phyloP scores from a whole-genome alignment of 2,329 filamentous ascomycete genomes.

The Hypomyces rosellus region DNA sequence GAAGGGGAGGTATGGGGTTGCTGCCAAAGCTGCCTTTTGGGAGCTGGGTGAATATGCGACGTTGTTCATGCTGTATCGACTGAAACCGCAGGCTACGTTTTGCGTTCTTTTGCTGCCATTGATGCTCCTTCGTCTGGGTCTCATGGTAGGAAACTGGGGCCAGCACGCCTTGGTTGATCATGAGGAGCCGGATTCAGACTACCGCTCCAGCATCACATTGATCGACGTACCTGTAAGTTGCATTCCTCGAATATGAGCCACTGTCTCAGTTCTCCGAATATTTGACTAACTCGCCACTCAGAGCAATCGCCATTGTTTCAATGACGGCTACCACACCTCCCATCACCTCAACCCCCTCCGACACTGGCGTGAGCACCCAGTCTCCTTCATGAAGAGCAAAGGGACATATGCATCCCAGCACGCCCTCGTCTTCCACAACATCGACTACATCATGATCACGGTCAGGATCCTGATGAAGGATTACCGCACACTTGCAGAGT shows the following conservation, averaged over 20 bases:
- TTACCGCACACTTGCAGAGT: conserved; percentile 61
- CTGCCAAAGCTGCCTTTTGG: conserved; percentile 51
- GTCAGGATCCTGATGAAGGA: conserved; percentile 62
- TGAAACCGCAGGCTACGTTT: conserved; percentile 50
- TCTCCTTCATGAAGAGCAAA: conserved; percentile 65
- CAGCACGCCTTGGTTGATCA: conserved; percentile 78
- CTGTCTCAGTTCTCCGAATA: no score
- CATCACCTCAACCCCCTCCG: conserved; percentile 72
- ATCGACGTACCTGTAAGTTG: conserved; percentile 69
- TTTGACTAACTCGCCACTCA: conserved; percentile 29
- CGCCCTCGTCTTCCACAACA: conserved; percentile 72
- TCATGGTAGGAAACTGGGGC: conserved; percentile 82
- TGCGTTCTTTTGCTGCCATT: conserved; percentile 65
- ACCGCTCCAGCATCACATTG: conserved; percentile 69
- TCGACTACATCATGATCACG: conserved; percentile 75
- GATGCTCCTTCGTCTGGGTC: conserved; percentile 56
- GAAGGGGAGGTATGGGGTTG: conserved; percentile 51
- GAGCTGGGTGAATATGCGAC: conserved; percentile 53
- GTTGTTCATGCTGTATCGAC: conserved; percentile 42
- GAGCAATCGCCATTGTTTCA: conserved; percentile 79
- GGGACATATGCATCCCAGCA: conserved; percentile 57
- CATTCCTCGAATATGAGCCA: no score
- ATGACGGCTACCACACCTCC: conserved; percentile 76
- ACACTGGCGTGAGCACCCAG: conserved; percentile 76
- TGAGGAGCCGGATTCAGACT: conserved; percentile 69